Percentiles rank a stretch among this genome's conserved stretches.
Conservation (phyloP, 257 asterid genomes). For the Penstemon newberryi region DNA sequence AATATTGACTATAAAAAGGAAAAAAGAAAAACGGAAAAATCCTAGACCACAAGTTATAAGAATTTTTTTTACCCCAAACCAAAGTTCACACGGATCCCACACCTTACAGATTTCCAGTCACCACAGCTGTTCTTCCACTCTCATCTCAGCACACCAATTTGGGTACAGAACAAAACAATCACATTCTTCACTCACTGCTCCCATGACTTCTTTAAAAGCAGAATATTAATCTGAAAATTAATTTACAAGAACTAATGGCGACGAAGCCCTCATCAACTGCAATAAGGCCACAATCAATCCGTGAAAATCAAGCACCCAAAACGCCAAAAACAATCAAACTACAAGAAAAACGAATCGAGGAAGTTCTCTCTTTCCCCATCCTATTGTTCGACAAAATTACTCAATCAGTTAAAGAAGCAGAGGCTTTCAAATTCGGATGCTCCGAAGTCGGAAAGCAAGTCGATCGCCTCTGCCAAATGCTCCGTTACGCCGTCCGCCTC, state of each 20-base stretch:
- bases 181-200: constrained; percentile 6
- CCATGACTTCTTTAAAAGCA: constrained; percentile 23
- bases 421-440: constrained; percentile 62
- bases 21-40: too few relatives aligned
- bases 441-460: constrained; percentile 51
- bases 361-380: constrained; percentile 47
- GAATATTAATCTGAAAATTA: background rate
- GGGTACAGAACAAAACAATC: background rate
- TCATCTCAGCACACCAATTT: too few relatives aligned
- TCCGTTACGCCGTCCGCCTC: constrained; percentile 64
- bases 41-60: too few relatives aligned
- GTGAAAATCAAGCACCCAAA: constrained; percentile 37
- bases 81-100: too few relatives aligned
- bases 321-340: constrained; percentile 31
- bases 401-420: constrained; percentile 50
- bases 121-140: too few relatives aligned
- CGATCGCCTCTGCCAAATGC: constrained; percentile 55
- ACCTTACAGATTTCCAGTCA: too few relatives aligned
- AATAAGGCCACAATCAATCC: constrained; percentile 17
- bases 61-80: too few relatives aligned
- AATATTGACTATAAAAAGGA: too few relatives aligned
- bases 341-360: constrained; percentile 48
- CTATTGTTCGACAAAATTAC: constrained; percentile 45
- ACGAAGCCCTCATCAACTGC: constrained; percentile 40
- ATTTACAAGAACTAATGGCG: constrained; percentile 32